Evolutionary conservation across 2,329 filamentous ascomycete species (phyloP), one percentile per base, ranked within the genome.

Genomic region (Aspergillus vadensis): DNA sequence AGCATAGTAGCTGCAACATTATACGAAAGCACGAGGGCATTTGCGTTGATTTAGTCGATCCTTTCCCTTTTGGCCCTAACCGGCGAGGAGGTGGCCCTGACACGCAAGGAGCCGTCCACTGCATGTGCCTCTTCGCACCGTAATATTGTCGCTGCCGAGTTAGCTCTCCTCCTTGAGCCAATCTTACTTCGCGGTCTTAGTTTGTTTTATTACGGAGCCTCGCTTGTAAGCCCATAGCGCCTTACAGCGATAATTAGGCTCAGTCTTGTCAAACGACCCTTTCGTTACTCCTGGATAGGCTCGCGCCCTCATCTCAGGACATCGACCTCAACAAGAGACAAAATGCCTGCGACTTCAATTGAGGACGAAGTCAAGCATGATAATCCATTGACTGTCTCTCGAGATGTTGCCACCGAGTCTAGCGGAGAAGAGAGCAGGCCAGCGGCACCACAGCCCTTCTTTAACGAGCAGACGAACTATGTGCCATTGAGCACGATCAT

Each of bases 391-490:
- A 57, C 25, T 25, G 58, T 21, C 51, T 60, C 43, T 39, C 59
- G 36, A 10, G 53, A 49, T 15, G 49, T 54, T 9, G 51, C 19
- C 50, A 25, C 51, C 25, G 17, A 47, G 9, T 27, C 59, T n/a
- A 25, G n/a, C 25, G 12, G 25, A 8, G 53, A 38, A 5, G 38
- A 8, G 14, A 36, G 27, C 15, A 49, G 50, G 4, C 12, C 32
- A 51, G 49, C 55, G 53, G 69, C 61, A 17, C 25, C 66, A 21
- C 17, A 51, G 7, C 58, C 62, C 59, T 43, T 61, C 19, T 84
- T 85, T 71, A 85, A 83, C 44, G 83, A 85, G 63, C 83, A 85
- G 68, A 85, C 83, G 15, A 83, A 84, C 63, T 85, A 84, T 74
- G 82, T 85, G 2, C 80, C 82, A 4, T 77, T 67, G 53, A 74